Evolutionary conservation across 202 grass and related monocot species (phyloP), one percentile per base, ranked within the genome.

Genomic region (Elaeis oleifera): DNA sequence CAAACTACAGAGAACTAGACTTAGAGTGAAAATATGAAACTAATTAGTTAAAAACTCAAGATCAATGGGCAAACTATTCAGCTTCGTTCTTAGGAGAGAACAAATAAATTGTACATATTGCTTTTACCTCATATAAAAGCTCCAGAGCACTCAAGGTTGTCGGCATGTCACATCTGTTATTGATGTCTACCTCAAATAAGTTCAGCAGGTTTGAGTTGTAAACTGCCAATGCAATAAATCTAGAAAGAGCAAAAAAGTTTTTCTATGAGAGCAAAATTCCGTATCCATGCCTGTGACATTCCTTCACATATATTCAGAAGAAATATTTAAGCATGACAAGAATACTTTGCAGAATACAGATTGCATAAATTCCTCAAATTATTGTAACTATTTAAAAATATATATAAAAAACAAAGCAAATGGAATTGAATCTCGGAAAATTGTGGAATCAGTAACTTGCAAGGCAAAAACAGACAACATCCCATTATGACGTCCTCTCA

Each of bases 141-240:
- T 96, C 87, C 78, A 96, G 53, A 27, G 82, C 84, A 60, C 84
- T 91, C 48, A 91, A 63, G 36, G 84, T 85, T 74, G 78, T 78
- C 50, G 89, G 84, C 68, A 68, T 78, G 65, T 96, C 92, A 57
- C 62, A 77, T 68, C 69, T 77, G 79, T 91, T 76, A 59, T 90
- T 91, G 58, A 96, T 91, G 76, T 91, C 92, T 4, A 55, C 28
- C 76, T 86, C 84, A 90, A 86, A 96, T 78, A 96, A 77, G 56
- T 80, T 85, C 56, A 89, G 81, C 63, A 96, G 92, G 55, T 86
- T 68, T 18, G 67, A 91, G 68, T 78, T 68, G 65, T 67, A 64
- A 79, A 96, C 82, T 67, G 72, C 61, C 24, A 74, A 72, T 67
- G 79, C 87, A 71, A 77, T 60, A 76, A 64, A 76, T 32, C 64